Percentiles rank a stretch among this genome's conserved stretches.
Evolutionary conservation across 805 yeast genomes (phyloP).

Genomic region (Hanseniaspora osmophila): DNA sequence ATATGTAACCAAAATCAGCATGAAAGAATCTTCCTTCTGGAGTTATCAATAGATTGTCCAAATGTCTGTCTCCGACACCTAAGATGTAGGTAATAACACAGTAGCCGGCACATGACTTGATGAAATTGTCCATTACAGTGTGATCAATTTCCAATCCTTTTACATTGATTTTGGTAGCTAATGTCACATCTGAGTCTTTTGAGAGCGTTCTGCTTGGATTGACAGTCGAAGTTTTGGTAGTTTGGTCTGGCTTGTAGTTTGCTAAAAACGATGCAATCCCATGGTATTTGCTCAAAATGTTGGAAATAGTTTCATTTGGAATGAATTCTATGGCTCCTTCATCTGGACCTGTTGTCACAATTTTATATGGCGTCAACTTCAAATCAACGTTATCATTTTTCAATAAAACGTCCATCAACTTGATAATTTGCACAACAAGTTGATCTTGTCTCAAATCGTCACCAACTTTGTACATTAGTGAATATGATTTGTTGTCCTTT

Average conservation of each 20-base stretch:
- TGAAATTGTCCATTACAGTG: constrained; percentile 82
- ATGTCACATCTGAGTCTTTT: too few species aligned
- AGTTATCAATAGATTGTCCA: constrained; percentile 73
- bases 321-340: constrained; percentile 91
- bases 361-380: constrained; percentile 75
- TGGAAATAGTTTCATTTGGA: constrained; percentile 82
- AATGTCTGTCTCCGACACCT: constrained; percentile 95
- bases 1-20: constrained; percentile 92
- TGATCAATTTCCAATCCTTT: constrained; percentile 25
- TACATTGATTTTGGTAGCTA: too few species aligned
- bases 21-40: constrained; percentile 89
- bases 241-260: constrained; percentile 44
- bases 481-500: constrained; percentile 32
- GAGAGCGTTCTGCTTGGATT: too few species aligned
- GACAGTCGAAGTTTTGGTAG: constrained; percentile 20
- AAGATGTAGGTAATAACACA: constrained; percentile 88
- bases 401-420: constrained; percentile 77
- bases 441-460: constrained; percentile 94
- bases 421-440: constrained; percentile 83
- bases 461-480: constrained; percentile 88
- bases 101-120: constrained; percentile 92
- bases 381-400: constrained; percentile 84
- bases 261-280: constrained; percentile 63
- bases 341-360: constrained; percentile 76
- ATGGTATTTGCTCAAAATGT: constrained; percentile 57